Evolutionary conservation across 1,284 basidiomycete genomes (phyloP), one percentile per base, ranked within the genome.

Genomic region (Naganishia sp.): DNA sequence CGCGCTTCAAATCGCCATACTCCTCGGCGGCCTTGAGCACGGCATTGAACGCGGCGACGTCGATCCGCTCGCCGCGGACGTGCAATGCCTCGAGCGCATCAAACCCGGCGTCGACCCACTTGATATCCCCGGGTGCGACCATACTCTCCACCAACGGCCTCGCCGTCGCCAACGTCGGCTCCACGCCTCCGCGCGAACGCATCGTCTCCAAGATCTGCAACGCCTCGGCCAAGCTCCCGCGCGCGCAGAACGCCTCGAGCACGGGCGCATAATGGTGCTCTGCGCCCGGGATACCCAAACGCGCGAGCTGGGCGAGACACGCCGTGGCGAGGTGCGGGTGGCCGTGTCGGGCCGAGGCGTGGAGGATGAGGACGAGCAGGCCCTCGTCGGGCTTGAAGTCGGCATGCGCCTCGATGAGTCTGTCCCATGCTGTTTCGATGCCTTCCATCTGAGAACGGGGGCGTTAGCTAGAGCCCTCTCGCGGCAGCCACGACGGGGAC

Each of bases 1-100:
- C 89, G 33, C 90, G 87, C 69, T 88, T 87, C 9, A 93, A 77
- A 75, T 92, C 90, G 13, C 83, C 82, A 2, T 87, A 78, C n/a
- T 76, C 72, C 45, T 86, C 80, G 0, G 86, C 83, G 0, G 89
- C 90, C 67, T 83, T 81, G 64, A 93, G 80, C 66, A 92, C 75
- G 36, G 85, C 82, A 72, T 90, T 90, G 67, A 90, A 76, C 10
- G 85, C 84, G 42, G 83, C 78, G 15, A 86, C 73, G 71, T 89
- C 86, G 55, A 92, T 74, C 0, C 72, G 70, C 64, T 82, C 80
- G 15, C 83, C 84, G 39, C 84, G 82, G 50, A 82, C 78, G 60
- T 83, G 81, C 72, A 91, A 79, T 61, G 85, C 81, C 68, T 90
- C 86, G 25, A 92, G 80, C 11, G 85, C 73, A 66, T 81, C 81